Evolutionary conservation across 2,329 filamentous ascomycete genomes (phyloP).

Genomic region (Orbilia ellipsospora): DNA sequence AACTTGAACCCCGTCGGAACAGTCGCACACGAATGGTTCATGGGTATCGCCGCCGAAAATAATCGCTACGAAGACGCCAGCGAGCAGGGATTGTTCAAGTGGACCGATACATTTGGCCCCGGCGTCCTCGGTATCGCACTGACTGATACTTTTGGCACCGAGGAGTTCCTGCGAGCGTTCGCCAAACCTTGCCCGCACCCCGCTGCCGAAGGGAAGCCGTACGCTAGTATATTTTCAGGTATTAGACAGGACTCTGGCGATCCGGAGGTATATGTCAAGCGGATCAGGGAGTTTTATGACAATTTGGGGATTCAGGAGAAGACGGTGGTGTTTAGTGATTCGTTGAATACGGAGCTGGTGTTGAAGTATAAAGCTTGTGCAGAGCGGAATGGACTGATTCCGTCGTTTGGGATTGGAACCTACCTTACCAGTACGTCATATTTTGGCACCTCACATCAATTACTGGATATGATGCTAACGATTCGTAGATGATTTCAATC

Average conservation of each 20-base stretch:
- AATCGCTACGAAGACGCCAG: slow-evolving; percentile 86
- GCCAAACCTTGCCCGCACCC: slow-evolving; percentile 70
- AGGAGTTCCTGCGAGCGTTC: slow-evolving; percentile 87
- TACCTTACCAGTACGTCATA: slow-evolving; percentile 79
- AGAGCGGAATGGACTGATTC: slow-evolving; percentile 81
- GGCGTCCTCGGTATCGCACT: slow-evolving; percentile 86
- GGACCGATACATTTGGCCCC: slow-evolving; percentile 90
- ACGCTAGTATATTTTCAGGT: slow-evolving; percentile 83
- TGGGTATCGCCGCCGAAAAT: slow-evolving; percentile 93
- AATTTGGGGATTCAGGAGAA: slow-evolving; percentile 71
- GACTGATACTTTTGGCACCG: slow-evolving; percentile 96
- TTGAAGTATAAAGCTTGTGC: slow-evolving; percentile 88
- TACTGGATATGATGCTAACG: neutral
- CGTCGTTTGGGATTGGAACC: slow-evolving; percentile 93
- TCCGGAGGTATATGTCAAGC: slow-evolving; percentile 79
- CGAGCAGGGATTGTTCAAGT: slow-evolving; percentile 84
- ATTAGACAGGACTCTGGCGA: slow-evolving; percentile 92
- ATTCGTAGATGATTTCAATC: slow-evolving; percentile 81
- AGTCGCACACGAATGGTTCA: slow-evolving; percentile 98
- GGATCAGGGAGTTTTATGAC: slow-evolving; percentile 85
- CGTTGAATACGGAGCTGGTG: slow-evolving; percentile 88
- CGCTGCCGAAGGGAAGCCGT: slow-evolving; percentile 69
- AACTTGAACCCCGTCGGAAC: slow-evolving; percentile 86
- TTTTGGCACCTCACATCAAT: neutral
- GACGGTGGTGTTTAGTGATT: slow-evolving; percentile 94